Evolutionary conservation across 441 rosid species (phyloP).

Genomic region (Syzygium malaccense): DNA sequence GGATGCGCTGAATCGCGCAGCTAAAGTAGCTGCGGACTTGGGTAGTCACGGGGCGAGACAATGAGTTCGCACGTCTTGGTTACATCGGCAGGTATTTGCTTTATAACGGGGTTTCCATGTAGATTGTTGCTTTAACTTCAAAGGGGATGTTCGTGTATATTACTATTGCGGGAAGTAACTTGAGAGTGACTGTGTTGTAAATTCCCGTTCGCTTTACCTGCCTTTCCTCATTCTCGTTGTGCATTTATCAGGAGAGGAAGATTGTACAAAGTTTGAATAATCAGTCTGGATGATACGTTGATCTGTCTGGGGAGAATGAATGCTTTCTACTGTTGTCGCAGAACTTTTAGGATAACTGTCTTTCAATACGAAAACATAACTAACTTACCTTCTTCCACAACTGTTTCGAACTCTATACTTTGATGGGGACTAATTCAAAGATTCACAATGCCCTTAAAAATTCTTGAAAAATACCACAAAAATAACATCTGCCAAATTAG

Average conservation of each 20-base stretch:
- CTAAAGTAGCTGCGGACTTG: constrained; percentile 42
- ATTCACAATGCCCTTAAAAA: background rate
- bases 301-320: background rate
- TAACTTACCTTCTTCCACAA: background rate
- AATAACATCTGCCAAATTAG: background rate
- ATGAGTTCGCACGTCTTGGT: background rate
- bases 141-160: background rate
- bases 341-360: background rate
- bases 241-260: background rate
- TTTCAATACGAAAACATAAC: background rate
- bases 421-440: background rate
- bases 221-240: background rate
- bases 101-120: background rate
- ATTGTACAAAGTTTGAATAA: background rate
- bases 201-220: background rate
- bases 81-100: background rate
- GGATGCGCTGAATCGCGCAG: constrained; percentile 41
- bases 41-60: constrained; percentile 32
- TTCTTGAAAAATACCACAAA: background rate
- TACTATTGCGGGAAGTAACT: background rate
- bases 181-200: background rate
- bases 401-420: background rate
- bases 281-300: background rate
- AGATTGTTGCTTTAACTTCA: background rate
- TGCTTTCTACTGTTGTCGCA: background rate